Conservation (phyloP, 306 rosid genomes). For the Cucurbita moschata region DNA sequence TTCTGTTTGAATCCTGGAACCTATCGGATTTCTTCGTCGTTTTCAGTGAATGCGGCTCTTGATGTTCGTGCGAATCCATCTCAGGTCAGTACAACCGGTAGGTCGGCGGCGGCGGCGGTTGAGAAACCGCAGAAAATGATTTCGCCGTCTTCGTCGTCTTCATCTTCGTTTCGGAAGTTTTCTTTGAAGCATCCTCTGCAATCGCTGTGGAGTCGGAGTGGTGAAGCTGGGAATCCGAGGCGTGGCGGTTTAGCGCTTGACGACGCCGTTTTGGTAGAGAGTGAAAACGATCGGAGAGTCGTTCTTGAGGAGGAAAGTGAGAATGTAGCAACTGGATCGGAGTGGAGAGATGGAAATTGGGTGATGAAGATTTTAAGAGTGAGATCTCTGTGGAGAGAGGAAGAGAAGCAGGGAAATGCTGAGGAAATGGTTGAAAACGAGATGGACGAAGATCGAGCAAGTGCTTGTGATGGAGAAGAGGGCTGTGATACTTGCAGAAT, state of each 20-base stretch:
- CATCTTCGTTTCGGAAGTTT: conserved; percentile 32
- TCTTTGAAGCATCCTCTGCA: conserved; percentile 44
- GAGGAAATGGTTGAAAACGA: conserved; percentile 6
- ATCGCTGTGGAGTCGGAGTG: conserved; percentile 67
- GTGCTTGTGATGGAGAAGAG: conserved; percentile 14
- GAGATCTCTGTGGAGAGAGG: conserved; percentile 49
- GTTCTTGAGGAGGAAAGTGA: conserved; percentile 13
- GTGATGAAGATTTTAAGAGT: conserved; percentile 61
- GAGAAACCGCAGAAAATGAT: conserved; percentile 23
- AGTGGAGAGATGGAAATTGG: conserved; percentile 42
- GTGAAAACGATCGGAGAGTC: conserved; percentile 13
- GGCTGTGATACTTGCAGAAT: conserved; percentile 37
- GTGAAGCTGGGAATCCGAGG: conserved; percentile 11
- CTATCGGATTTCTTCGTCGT: conserved; percentile 35
- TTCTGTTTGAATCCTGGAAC: conserved; percentile 47
- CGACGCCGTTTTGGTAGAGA: conserved; percentile 46
- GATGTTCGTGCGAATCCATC: conserved; percentile 44
- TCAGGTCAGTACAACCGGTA: conserved; percentile 1
- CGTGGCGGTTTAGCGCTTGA: conserved; percentile 43
- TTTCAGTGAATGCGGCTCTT: conserved; percentile 31
- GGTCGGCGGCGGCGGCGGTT: not conserved
- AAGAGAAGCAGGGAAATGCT: conserved; percentile 9
- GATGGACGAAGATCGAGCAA: not conserved
- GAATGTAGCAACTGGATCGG: conserved; percentile 5
- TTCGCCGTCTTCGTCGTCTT: conserved; percentile 5